Conservation (phyloP, 345 rosid genomes). For the Pistacia integerrima region DNA sequence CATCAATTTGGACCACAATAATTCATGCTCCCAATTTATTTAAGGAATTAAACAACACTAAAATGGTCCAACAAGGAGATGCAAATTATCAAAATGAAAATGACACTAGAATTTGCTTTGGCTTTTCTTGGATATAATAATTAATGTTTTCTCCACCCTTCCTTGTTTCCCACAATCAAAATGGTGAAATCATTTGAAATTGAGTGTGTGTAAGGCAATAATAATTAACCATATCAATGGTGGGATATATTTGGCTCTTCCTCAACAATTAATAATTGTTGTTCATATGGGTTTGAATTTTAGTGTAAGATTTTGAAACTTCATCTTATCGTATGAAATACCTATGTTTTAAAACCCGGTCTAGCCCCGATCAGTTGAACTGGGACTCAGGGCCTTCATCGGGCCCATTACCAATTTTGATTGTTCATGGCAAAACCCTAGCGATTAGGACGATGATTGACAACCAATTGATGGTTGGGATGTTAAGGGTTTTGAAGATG, state of each 20-base stretch:
- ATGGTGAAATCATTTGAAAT: neutral
- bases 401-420: too few relatives aligned
- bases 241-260: neutral
- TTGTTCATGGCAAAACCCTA: too few relatives aligned
- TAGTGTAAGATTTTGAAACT: too few relatives aligned
- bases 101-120: neutral
- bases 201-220: neutral
- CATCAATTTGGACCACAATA: neutral
- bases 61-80: constrained; percentile 10
- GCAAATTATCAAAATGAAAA: neutral
- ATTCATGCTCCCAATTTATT: neutral
- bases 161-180: constrained; percentile 9
- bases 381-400: too few relatives aligned
- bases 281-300: too few relatives aligned
- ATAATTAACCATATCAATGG: neutral
- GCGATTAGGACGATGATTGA: too few relatives aligned
- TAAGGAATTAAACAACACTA: neutral
- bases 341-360: too few relatives aligned
- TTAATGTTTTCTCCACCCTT: neutral
- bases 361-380: too few relatives aligned
- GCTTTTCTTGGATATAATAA: neutral
- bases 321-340: too few relatives aligned
- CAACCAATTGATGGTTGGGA: too few relatives aligned
- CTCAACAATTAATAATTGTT: too few relatives aligned
- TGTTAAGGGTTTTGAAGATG: too few relatives aligned